Evolutionary conservation across 352 stramenopile species (phyloP), one percentile per base, ranked within the genome.

Genomic region (Phytophthora colocasiae): DNA sequence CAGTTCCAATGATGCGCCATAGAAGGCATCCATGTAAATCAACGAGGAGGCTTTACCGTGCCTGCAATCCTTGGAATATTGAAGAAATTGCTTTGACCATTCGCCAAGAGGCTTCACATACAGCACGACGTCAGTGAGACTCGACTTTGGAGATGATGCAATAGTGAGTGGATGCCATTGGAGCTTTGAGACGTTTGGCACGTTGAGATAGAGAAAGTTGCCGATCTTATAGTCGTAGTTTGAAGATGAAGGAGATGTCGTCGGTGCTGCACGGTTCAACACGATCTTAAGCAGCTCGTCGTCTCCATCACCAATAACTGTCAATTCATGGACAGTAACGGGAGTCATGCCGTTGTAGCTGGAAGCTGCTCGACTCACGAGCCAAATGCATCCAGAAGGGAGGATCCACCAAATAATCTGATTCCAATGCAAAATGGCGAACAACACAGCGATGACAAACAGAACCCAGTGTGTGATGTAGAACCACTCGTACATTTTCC

Each of bases 381-480:
- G 38, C 38, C 38, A 43, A 43, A 43, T 19, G 15, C 38, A 43
- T n/a, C 38, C 38, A 43, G 38, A 43, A n/a, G 38, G 38, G 6
- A 43, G 38, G 38, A 43, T 43, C 38, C 38, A 43, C 38, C 38
- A 43, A 8, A 43, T 43, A 43, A 43, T 43, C 38, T 43, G 38
- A 43, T 43, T 43, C 38, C 38, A 43, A 19, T 43, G 38, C 14
- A 43, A n/a, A 43, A 43, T 43, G n/a, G 38, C 38, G 38, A 43
- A 43, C 38, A 43, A 15, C 14, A 43, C 38, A 19, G 38, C 38
- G 7, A 43, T 19, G 3, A 6, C 38, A 43, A 43, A 43, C 5
- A 43, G 38, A 43, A 43, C 38, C 38, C 38, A 43, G 14, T 43
- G 38, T 10, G 38, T 43, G 38, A 43, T 43, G 38, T 43, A 43